phyloP scores from a whole-genome alignment of 371 early-diverging fungal genomes.

The Rhizopus sp. region DNA sequence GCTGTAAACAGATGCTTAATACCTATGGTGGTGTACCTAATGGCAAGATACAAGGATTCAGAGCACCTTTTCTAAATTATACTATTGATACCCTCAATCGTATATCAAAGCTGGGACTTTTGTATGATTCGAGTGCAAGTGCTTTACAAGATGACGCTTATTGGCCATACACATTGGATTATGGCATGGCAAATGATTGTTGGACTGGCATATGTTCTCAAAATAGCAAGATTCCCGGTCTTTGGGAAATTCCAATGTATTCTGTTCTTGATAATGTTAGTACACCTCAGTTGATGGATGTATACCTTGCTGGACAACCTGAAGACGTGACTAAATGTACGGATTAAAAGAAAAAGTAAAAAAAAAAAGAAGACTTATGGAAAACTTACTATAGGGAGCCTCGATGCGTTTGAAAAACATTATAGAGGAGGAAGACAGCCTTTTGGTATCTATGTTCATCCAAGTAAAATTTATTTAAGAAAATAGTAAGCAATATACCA shows the following conservation, averaged over 20 bases:
- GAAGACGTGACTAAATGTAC: slow-evolving; percentile 46
- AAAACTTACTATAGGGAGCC: slow-evolving; percentile 28
- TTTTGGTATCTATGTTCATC: slow-evolving; percentile 67
- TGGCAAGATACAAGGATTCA: slow-evolving; percentile 67
- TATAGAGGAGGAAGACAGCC: slow-evolving; percentile 67
- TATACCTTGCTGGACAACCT: slow-evolving; percentile 55
- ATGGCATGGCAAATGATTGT: slow-evolving; percentile 72
- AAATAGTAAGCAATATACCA: neutral
- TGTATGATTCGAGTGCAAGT: slow-evolving; percentile 65
- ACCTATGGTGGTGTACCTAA: slow-evolving; percentile 66
- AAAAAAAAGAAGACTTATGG: neutral
- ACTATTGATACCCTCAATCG: slow-evolving; percentile 49
- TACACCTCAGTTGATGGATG: slow-evolving; percentile 67
- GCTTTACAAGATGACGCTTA: slow-evolving; percentile 50
- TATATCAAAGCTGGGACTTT: slow-evolving; percentile 56
- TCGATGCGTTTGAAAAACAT: slow-evolving; percentile 58
- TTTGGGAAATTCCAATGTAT: slow-evolving; percentile 78
- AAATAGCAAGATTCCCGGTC: slow-evolving; percentile 51
- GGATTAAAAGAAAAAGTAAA: slow-evolving; percentile 5
- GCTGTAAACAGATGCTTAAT: slow-evolving; percentile 57
- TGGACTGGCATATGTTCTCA: slow-evolving; percentile 56
- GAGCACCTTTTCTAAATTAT: slow-evolving; percentile 72
- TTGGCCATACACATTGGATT: slow-evolving; percentile 78
- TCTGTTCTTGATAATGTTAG: slow-evolving; percentile 39
- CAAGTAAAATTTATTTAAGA: slow-evolving; percentile 34